Evolutionary conservation across 495 filamentous ascomycete genomes (phyloP), one percentile per base, ranked within the genome.

Genomic region (Podospora sp.): DNA sequence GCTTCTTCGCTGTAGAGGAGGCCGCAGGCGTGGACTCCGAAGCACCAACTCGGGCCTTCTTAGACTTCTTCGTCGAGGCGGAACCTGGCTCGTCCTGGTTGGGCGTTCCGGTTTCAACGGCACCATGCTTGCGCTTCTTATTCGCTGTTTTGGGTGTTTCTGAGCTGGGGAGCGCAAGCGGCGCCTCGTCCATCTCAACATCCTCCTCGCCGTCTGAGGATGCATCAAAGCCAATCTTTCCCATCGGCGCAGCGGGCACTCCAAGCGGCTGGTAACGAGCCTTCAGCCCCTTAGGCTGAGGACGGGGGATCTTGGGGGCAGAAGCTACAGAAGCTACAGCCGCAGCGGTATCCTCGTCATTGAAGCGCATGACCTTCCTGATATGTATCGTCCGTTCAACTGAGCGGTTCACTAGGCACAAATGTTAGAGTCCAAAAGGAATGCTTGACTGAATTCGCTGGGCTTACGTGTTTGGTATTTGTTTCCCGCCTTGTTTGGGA

Each of bases 61-160:
- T 79, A 20, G 72, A 21, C 63, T 76, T 74, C 68, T 73, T 76
- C 55, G 62, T 36, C 27, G 73, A 68, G 0, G 64, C 65, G 6
- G 70, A 33, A 9, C n/a, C 50, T 14, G 52, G 27, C 25, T 66
- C 66, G 33, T 71, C 62, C 24, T 66, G 66, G 29, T 71, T 69
- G 0, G 76, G 71, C 24, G 67, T 75, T 6, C 79, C 75, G 6
- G 85, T 82, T n/a, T 71, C 57, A 1, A 78, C 78, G 0, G 73
- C 71, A 12, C 71, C 78, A 6, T 74, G 73, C 62, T 82, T 80
- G 60, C 84, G 83, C 71, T 86, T 86, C 65, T 76, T 79, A n/a
- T 70, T 65, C 9, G 46, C 66, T 27, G 72, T 64, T 18, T 71
- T 72, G 52, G 71, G 71, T 8, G 75, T 71, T 21, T 62, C 50